phyloP scores from a whole-genome alignment of 129 eudicot species.

The Saposhnikovia divaricata region DNA sequence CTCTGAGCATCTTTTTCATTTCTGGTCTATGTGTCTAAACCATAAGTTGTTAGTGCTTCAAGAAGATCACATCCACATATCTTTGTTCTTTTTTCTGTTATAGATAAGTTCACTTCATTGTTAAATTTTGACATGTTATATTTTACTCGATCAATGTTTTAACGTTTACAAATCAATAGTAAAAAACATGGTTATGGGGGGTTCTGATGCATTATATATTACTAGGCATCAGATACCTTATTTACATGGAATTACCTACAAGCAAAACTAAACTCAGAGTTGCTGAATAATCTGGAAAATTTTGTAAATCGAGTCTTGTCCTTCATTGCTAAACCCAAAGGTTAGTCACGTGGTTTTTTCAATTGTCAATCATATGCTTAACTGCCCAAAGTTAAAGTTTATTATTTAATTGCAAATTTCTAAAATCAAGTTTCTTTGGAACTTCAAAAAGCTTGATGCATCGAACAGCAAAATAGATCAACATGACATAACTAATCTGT shows the following conservation, averaged over 20 bases:
- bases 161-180: too few relatives aligned
- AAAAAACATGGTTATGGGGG: too few relatives aligned
- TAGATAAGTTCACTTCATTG: not conserved
- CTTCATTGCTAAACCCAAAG: slow-evolving; percentile 86
- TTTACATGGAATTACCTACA: slow-evolving; percentile 90
- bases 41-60: too few relatives aligned
- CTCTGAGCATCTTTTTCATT: too few relatives aligned
- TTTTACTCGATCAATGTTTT: too few relatives aligned
- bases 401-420: not conserved
- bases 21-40: too few relatives aligned
- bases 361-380: not conserved
- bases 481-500: too few relatives aligned
- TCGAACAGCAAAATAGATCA: too few relatives aligned
- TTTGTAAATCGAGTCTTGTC: slow-evolving; percentile 84
- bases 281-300: slow-evolving; percentile 76
- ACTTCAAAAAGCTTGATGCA: not conserved
- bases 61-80: too few relatives aligned
- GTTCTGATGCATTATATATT: too few relatives aligned
- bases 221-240: slow-evolving; percentile 82
- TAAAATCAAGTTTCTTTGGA: not conserved
- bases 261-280: slow-evolving; percentile 78
- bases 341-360: slow-evolving; percentile 26
- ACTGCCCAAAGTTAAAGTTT: not conserved
- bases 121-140: not conserved
- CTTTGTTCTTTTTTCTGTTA: too few relatives aligned